Base-by-base conservation (phyloP, 805 yeast species). In the Myxozyma melibiosi region DNA sequence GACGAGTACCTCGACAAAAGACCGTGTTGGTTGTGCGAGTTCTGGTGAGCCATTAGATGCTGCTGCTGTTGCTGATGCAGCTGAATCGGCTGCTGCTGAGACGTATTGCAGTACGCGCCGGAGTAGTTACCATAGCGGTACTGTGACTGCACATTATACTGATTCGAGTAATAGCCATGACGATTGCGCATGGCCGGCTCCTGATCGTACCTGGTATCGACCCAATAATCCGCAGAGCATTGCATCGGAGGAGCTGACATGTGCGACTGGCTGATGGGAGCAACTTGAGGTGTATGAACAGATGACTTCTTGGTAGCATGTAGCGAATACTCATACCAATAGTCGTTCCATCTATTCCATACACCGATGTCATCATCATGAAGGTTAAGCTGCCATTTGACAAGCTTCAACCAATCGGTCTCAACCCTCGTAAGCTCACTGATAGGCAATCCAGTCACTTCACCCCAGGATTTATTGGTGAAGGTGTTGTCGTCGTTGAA, bases 401-500 rank as follows among this genome's bases (percentile, higher is more conserved):
- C 77, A 33, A 77, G 76, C 8, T 69, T 66, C 58, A 89, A 77
- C 92, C 95, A 92, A 43, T 74, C 76, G 52, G 80, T 80, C 75
- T 92, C 99, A 59, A 82, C 74, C 16, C 70, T 67, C 67, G 91
- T 90, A 61, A 92, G 78, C 34, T 79, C 72, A 1, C 68, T 68
- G 46, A 88, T 77, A 5, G 81, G 73, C 61, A 92, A 79, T 18
- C 95, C 95, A 4, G 97, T 88, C n/a, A 97, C 98, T 61, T 90
- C 90, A 40, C 90, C 82, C 99, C 99, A 92, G 6, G 97, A 89
- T 68, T 84, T 85, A 74, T 92, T 92, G 59, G 96, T 90, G 70
- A 92, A 92, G 28, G 97, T 92, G 74, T 92, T 90, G 75, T 92
- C 99, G 73, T 92, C 98, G 70, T 91, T 90, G 71, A 90, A 89